Conservation (phyloP, 163 green algal species). For the Botryococcus braunii region DNA sequence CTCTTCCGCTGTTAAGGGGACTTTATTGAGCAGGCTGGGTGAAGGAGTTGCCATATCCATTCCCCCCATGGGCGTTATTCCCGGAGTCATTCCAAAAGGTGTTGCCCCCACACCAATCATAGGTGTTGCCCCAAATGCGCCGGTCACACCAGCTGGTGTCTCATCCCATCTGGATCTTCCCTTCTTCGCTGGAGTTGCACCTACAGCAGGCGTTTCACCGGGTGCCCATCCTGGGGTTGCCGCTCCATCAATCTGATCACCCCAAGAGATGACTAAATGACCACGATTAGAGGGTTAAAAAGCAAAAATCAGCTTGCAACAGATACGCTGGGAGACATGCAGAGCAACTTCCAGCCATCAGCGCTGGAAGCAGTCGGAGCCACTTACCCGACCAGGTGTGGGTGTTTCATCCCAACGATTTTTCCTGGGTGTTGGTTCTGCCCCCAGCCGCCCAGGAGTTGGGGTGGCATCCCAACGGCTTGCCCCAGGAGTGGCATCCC, state of each 20-base stretch:
- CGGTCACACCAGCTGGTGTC: slow-evolving; percentile 51
- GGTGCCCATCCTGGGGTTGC: slow-evolving; percentile 32
- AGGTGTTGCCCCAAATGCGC: slow-evolving; percentile 31
- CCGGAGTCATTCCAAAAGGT: slow-evolving; percentile 34
- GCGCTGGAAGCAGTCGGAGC: background rate
- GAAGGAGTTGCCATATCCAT: slow-evolving; percentile 80
- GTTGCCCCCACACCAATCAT: slow-evolving; percentile 27
- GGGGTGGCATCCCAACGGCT: slow-evolving; percentile 72
- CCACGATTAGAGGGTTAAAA: too few relatives aligned
- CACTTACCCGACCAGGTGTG: slow-evolving; percentile 31
- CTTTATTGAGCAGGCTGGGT: slow-evolving; percentile 29
- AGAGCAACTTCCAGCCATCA: background rate
- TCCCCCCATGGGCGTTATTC: slow-evolving; percentile 54
- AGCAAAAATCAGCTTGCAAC: background rate
- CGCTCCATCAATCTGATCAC: slow-evolving; percentile 19
- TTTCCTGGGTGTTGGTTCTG: slow-evolving; percentile 25
- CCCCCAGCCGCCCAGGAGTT: slow-evolving; percentile 22
- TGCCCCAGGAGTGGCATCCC: slow-evolving; percentile 14
- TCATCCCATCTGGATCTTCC: slow-evolving; percentile 75
- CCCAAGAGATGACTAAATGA: too few relatives aligned
- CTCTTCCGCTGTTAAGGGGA: slow-evolving; percentile 74
- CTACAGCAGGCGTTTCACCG: slow-evolving; percentile 49
- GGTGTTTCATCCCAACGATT: slow-evolving; percentile 72
- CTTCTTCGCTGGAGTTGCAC: slow-evolving; percentile 46
- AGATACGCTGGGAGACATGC: too few relatives aligned